Percentiles rank a stretch among this genome's conserved stretches.
Conservation (phyloP, 2,329 filamentous ascomycete species). For the Stagonosporopsis vannaccii region DNA sequence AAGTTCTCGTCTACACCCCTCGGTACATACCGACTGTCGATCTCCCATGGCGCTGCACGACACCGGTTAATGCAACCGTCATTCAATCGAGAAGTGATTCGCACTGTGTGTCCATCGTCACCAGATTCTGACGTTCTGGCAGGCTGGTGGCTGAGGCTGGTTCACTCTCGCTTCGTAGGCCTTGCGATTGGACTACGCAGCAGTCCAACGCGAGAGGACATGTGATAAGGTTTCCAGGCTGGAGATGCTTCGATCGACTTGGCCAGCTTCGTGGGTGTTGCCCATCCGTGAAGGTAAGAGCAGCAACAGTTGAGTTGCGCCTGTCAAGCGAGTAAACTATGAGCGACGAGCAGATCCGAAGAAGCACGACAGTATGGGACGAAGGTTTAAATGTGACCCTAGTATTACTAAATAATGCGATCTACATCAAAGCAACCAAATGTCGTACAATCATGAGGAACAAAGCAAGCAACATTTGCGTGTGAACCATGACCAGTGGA, state of each 20-base stretch:
- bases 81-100: neutral
- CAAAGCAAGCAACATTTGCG: conserved; percentile 9
- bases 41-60: conserved; percentile 1
- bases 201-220: neutral
- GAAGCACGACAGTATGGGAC: neutral
- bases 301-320: neutral
- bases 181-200: neutral
- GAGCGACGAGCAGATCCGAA: neutral
- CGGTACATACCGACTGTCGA: neutral
- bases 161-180: neutral
- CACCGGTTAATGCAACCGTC: conserved; percentile 1
- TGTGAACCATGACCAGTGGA: conserved; percentile 11
- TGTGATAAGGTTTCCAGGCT: neutral
- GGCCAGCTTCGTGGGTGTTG: neutral
- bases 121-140: neutral
- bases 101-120: neutral
- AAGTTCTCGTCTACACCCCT: neutral
- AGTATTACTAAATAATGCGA: conserved; percentile 18
- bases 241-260: neutral
- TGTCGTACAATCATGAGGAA: conserved; percentile 7
- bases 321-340: neutral
- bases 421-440: conserved; percentile 12
- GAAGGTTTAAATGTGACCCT: conserved; percentile 21
- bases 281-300: neutral
- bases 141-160: conserved; percentile 4